Percentiles rank a stretch among this genome's conserved stretches.
phyloP scores from a whole-genome alignment of 768 basidiomycete genomes.

The Tulasnella calospora region DNA sequence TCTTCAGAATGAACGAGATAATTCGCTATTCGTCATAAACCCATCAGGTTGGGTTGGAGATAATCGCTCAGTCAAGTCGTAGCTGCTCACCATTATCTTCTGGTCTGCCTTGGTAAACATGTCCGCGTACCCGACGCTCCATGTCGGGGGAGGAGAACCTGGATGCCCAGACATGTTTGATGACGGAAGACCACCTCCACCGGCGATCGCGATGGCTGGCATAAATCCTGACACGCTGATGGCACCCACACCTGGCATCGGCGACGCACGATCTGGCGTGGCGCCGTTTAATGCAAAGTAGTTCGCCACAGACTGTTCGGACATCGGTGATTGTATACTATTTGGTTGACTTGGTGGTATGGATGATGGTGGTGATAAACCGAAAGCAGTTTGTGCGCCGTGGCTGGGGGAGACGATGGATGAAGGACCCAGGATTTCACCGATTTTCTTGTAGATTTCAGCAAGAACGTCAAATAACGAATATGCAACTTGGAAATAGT shows the following conservation, averaged over 20 bases:
- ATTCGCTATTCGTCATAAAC: constrained; percentile 58
- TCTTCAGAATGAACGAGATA: constrained; percentile 69
- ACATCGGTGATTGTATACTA: not conserved
- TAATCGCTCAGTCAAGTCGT: not conserved
- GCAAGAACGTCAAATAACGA: constrained; percentile 85
- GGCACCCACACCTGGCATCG: not conserved
- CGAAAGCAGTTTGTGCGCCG: constrained; percentile 8
- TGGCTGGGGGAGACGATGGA: constrained; percentile 1
- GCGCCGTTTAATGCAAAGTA: not conserved
- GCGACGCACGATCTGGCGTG: constrained; percentile 3
- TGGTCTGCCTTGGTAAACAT: constrained; percentile 73
- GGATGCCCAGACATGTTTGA: constrained; percentile 13
- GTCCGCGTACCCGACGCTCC: constrained; percentile 46
- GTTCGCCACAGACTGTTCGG: constrained; percentile 5
- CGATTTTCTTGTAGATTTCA: constrained; percentile 84
- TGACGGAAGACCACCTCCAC: not conserved
- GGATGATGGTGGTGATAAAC: constrained; percentile 16
- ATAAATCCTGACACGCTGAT: constrained; percentile 14
- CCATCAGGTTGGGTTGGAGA: not conserved
- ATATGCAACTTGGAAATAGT: constrained; percentile 84
- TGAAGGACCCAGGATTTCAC: constrained; percentile 67
- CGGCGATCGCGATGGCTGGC: constrained; percentile 12
- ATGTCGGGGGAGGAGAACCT: constrained; percentile 25
- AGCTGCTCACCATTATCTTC: constrained; percentile 66
- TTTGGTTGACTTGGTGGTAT: constrained; percentile 12